Evolutionary conservation across 345 rosid species (phyloP).

Genomic region (Salix viminalis): DNA sequence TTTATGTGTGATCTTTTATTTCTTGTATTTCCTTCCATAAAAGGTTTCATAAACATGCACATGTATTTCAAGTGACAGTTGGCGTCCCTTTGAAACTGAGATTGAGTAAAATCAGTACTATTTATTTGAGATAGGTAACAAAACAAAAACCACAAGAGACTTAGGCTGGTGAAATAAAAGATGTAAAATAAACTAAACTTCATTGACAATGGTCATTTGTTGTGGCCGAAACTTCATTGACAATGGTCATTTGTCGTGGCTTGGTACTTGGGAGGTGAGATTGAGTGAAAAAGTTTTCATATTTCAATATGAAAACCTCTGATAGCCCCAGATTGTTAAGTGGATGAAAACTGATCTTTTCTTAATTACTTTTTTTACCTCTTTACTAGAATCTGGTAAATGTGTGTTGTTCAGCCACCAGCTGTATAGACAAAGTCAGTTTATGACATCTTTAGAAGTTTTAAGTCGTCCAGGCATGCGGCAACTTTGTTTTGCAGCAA

Average conservation of each 20-base stretch:
- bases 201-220: not conserved
- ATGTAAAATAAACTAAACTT: not conserved
- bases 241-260: not conserved
- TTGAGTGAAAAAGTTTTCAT: not conserved
- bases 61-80: not conserved
- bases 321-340: no score
- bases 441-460: no score
- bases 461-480: not conserved
- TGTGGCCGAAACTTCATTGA: not conserved
- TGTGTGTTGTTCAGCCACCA: no score
- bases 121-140: not conserved
- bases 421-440: no score
- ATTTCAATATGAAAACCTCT: not conserved
- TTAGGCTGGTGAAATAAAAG: not conserved
- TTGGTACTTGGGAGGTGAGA: not conserved
- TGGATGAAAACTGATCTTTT: no score
- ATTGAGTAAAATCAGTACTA: not conserved
- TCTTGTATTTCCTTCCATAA: not conserved
- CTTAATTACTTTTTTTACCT: no score
- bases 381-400: no score
- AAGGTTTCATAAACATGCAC: not conserved
- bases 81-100: not conserved
- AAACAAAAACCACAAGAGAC: not conserved
- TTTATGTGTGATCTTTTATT: not conserved
- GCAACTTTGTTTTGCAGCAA: not conserved